Base-by-base conservation (phyloP, 352 stramenopile species). In the Pythium biforme region DNA sequence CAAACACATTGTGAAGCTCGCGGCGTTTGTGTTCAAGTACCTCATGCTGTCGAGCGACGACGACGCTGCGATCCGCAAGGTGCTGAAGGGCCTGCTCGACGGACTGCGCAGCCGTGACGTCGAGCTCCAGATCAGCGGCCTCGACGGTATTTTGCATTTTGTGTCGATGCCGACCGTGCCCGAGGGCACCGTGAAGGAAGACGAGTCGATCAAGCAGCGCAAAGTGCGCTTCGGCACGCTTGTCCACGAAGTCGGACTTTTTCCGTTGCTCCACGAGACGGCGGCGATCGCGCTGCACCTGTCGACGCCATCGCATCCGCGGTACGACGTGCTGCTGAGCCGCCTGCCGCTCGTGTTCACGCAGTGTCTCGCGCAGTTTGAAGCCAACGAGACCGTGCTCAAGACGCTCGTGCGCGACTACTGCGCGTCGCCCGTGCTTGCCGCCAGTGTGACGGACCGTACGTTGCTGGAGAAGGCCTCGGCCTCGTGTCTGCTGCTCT, bases 311-410 rank as follows among this genome's bases (percentile, higher is more conserved):
- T 27, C 43, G 31, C 29, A 46, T 31, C 56, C 72, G 4, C 59
- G 70, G n/a, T 83, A 76, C 25, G 66, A 78, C 25, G 64, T 83
- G 20, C 52, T 92, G 41, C 60, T 93, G 14, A 92, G 77, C 46
- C 84, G 83, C 10, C 66, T 93, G 33, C 77, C 86, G 50, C 69
- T 95, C 25, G 81, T 95, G 17, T 95, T 94, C 54, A 94, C 86
- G n/a, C 83, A 95, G 60, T 90, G 81, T n/a, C 69, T 95, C 0
- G 76, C 82, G 23, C 78, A 84, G 40, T 83, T 93, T 31, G 85
- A 91, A 31, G 65, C 64, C 19, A 79, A 92, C 41, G 86, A 95
- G 23, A 63, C 49, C 25, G 68, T 79, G 49, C 59, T 92, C 10
- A 82, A 90, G 74, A 77, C 82, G 26, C 62, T 94, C 15, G 83